Evolutionary conservation across 2,329 filamentous ascomycete species (phyloP).

Genomic region (Tothia fuscella): DNA sequence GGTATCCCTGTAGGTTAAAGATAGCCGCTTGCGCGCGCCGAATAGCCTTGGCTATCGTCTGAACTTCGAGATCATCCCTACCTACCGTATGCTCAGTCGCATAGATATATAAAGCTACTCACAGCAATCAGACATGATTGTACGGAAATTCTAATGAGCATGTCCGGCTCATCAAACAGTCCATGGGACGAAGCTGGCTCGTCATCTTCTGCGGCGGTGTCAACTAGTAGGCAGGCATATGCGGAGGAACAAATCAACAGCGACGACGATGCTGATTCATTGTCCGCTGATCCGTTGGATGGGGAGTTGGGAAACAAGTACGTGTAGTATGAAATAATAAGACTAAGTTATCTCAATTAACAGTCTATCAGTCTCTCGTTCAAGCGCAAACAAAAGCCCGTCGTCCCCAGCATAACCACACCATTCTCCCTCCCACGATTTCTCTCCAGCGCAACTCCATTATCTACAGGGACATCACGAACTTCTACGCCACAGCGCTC

Average conservation of each 20-base stretch:
- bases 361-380: slow-evolving; percentile 45
- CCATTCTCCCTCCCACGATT: slow-evolving; percentile 33
- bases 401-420: slow-evolving; percentile 16
- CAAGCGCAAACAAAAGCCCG: slow-evolving; percentile 53
- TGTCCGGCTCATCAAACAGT: slow-evolving; percentile 9
- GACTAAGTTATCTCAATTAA: background rate
- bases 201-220: slow-evolving; percentile 5
- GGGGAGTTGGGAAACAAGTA: slow-evolving; percentile 36
- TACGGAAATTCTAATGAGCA: too few species aligned
- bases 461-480: slow-evolving; percentile 12
- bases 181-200: background rate
- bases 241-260: slow-evolving; percentile 28
- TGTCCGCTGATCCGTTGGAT: slow-evolving; percentile 46
- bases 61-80: too few species aligned
- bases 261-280: slow-evolving; percentile 38
- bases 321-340: slow-evolving; percentile 1
- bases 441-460: slow-evolving; percentile 23
- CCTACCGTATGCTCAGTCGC: too few species aligned
- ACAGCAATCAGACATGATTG: too few species aligned
- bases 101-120: too few species aligned
- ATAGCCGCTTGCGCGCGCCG: too few species aligned
- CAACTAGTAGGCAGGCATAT: slow-evolving; percentile 7
- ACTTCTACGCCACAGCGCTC: slow-evolving; percentile 18
- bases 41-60: too few species aligned
- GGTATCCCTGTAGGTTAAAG: too few species aligned